phyloP scores from a whole-genome alignment of 345 rosid genomes.

The Salix arbutifolia region DNA sequence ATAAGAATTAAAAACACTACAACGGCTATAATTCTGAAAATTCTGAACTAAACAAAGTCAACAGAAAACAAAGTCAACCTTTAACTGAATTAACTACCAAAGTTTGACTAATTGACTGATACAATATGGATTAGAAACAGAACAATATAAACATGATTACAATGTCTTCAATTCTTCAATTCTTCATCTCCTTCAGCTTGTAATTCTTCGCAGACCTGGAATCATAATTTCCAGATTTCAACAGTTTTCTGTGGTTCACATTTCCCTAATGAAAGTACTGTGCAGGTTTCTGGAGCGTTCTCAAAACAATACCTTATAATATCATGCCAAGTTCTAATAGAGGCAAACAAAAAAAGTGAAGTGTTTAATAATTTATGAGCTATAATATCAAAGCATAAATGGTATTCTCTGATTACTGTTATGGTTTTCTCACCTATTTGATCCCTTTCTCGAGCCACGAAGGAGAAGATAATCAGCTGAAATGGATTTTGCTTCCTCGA shows the following conservation, averaged over 20 bases:
- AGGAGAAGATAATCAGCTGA: slow-evolving; percentile 71
- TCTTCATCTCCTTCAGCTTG: no score
- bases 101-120: no score
- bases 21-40: no score
- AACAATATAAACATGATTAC: no score
- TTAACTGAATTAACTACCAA: no score
- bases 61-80: no score
- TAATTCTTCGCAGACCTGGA: no score
- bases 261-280: slow-evolving; percentile 62
- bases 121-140: no score
- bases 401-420: not conserved
- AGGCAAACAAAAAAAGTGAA: not conserved
- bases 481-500: slow-evolving; percentile 67
- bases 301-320: slow-evolving; percentile 47
- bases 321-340: slow-evolving; percentile 42
- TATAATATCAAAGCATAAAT: not conserved
- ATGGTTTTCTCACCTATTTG: slow-evolving; percentile 31
- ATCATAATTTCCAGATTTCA: no score
- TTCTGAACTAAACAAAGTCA: no score
- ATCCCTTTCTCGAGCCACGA: slow-evolving; percentile 45
- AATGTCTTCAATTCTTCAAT: no score
- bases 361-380: not conserved
- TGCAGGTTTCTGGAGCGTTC: slow-evolving; percentile 58
- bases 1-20: no score
- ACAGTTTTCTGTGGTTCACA: slow-evolving; percentile 15